Evolutionary conservation across 495 filamentous ascomycete genomes (phyloP).

Genomic region (Aspergillus nidulans): DNA sequence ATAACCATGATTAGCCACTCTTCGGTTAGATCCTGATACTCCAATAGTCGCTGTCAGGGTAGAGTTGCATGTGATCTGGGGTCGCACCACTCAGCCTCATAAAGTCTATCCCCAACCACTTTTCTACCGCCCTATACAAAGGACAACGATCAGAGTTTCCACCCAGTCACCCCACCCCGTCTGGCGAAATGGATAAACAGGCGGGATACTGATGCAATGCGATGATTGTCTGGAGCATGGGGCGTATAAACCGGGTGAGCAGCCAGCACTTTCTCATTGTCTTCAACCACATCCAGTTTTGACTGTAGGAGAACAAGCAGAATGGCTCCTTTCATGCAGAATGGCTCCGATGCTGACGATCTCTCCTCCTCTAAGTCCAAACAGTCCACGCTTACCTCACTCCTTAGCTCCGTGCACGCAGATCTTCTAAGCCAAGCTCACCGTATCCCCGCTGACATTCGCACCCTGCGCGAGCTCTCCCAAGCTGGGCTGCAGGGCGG

Average conservation of each 20-base stretch:
- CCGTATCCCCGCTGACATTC: neutral
- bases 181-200: too few relatives aligned
- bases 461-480: neutral
- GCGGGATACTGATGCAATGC: too few relatives aligned
- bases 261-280: neutral
- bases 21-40: too few relatives aligned
- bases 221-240: too few relatives aligned
- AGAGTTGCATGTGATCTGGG: too few relatives aligned
- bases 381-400: neutral
- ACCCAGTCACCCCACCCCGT: too few relatives aligned
- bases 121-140: too few relatives aligned
- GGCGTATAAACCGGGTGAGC: neutral
- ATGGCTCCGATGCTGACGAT: neutral
- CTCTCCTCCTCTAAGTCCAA: neutral
- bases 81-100: too few relatives aligned
- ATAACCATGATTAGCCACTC: too few relatives aligned
- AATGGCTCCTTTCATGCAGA: neutral
- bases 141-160: too few relatives aligned
- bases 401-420: neutral
- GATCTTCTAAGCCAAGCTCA: neutral
- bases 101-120: too few relatives aligned
- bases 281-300: neutral
- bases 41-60: too few relatives aligned
- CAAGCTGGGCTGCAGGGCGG: constrained; percentile 4
- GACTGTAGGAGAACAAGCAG: neutral